phyloP scores from a whole-genome alignment of 1,139 yeast species.

The Candida pseudoviswanathii region DNA sequence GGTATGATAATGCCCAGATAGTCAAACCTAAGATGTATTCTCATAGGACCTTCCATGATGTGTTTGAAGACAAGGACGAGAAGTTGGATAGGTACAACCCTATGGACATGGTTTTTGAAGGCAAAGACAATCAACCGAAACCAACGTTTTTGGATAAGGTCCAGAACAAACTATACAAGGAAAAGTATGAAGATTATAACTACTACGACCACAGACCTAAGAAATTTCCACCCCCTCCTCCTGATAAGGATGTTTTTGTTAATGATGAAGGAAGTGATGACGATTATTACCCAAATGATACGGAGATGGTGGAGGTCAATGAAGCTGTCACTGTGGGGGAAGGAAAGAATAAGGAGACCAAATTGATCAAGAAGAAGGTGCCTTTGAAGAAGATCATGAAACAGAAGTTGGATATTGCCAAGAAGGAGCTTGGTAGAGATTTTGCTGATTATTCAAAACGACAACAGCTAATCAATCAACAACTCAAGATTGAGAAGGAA shows the following conservation, averaged over 20 bases:
- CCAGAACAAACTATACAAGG: conserved; percentile 33
- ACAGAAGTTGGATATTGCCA: conserved; percentile 28
- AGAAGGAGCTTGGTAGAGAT: conserved; percentile 36
- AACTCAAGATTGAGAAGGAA: conserved; percentile 3
- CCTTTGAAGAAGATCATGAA: conserved; percentile 29
- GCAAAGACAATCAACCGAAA: conserved; percentile 26
- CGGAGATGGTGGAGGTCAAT: conserved; percentile 15
- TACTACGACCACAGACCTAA: conserved; percentile 31
- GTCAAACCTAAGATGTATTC: conserved; percentile 42
- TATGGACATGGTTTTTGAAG: conserved; percentile 44
- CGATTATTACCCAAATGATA: conserved; percentile 17
- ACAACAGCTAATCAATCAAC: conserved; percentile 21
- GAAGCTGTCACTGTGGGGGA: conserved; percentile 8
- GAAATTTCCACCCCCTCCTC: conserved; percentile 7
- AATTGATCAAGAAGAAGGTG: conserved; percentile 25
- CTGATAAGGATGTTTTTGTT: conserved; percentile 15
- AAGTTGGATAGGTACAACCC: conserved; percentile 39
- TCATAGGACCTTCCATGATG: conserved; percentile 44
- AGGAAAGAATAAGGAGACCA: conserved; percentile 3
- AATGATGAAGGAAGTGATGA: conserved; percentile 16
- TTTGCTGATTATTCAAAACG: conserved; percentile 29
- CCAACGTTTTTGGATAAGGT: conserved; percentile 30
- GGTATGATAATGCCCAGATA: conserved; percentile 34
- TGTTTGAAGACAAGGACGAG: conserved; percentile 38
- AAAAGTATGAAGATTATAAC: conserved; percentile 39